Conservation (phyloP, 805 yeast genomes). For the Wickerhamiella cacticola region DNA sequence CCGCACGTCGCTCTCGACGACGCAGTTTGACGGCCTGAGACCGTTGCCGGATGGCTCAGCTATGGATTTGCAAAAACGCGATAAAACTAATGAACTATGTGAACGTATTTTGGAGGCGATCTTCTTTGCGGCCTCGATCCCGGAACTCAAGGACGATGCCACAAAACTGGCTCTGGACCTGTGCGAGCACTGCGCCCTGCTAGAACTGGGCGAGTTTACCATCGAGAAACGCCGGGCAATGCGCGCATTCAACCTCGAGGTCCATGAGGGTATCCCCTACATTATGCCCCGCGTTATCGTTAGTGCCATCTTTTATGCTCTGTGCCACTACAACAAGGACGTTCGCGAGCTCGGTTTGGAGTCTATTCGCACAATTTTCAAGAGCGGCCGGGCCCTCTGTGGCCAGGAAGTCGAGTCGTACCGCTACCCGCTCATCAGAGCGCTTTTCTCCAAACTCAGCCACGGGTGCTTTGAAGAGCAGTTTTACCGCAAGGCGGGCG, state of each 20-base stretch:
- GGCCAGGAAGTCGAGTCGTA: slow-evolving; percentile 55
- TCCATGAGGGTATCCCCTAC: slow-evolving; percentile 63
- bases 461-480: slow-evolving; percentile 88
- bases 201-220: slow-evolving; percentile 64
- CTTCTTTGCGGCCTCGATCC: slow-evolving; percentile 64
- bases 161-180: slow-evolving; percentile 46
- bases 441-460: slow-evolving; percentile 67
- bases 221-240: slow-evolving; percentile 52
- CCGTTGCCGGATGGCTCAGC: slow-evolving; percentile 19
- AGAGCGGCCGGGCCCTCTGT: slow-evolving; percentile 52
- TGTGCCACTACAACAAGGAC: slow-evolving; percentile 60
- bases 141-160: slow-evolving; percentile 62
- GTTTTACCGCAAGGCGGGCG: slow-evolving; percentile 78
- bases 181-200: slow-evolving; percentile 65
- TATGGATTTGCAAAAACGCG: slow-evolving; percentile 22
- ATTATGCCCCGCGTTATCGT: slow-evolving; percentile 59
- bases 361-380: slow-evolving; percentile 50
- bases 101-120: slow-evolving; percentile 54
- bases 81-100: slow-evolving; percentile 47
- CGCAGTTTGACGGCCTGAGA: slow-evolving; percentile 14
- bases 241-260: slow-evolving; percentile 60
- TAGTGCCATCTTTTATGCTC: slow-evolving; percentile 64
- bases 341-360: slow-evolving; percentile 62
- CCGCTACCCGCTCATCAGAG: slow-evolving; percentile 59
- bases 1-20: slow-evolving; percentile 10